Base-by-base conservation (phyloP, 2,329 filamentous ascomycete species). In the Teratosphaeria viscida region DNA sequence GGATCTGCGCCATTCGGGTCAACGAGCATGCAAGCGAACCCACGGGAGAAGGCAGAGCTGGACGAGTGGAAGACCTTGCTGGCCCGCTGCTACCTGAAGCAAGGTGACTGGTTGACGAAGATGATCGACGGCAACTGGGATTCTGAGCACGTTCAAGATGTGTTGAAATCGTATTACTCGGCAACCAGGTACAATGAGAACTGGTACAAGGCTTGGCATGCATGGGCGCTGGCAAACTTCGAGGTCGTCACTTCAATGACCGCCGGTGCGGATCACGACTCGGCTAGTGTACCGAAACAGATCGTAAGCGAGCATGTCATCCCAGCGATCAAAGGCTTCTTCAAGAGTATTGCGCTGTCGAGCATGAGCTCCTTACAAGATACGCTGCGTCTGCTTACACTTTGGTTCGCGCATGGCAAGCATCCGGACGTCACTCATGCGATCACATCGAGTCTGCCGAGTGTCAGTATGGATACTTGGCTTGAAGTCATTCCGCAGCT, bases 191-290 rank as follows among this genome's bases (percentile, higher is more conserved):
- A 95, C 76, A 95, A 99, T 72, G 87, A 90, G 37, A 86, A 87
- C 62, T 99, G 92, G 85, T 99, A 99, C 78, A 99, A 99, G 76
- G 94, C 95, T 7, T 99, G 94, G 94, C 94, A 99, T 75, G 89
- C 94, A 0, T 99, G 94, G 92, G 95, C 94, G 11, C 76, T 99
- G 63, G 92, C 94, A 58, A 99, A 99, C 74, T 99, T 99, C 69
- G 92, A 99, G 75, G 94, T 99, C 60, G 92, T 97, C 43, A 95
- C 94, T 67, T 85, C 88, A 0, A 78, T 94, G 60, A 84, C 86
- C 8, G 81, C 87, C 26, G 82, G 85, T 59, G 81, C 81, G 16
- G 88, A 88, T 63, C 80, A 83, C 54, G 81, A 83, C 62, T 77
- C 75, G 16, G 76, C 79, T 32, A 76, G 80, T 59, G 76, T 85